These are phyloP conservation scores for Amphichorda felina DNA, from an alignment of 2,329 filamentous ascomycete species.

Conservation along the genomic window DNA sequence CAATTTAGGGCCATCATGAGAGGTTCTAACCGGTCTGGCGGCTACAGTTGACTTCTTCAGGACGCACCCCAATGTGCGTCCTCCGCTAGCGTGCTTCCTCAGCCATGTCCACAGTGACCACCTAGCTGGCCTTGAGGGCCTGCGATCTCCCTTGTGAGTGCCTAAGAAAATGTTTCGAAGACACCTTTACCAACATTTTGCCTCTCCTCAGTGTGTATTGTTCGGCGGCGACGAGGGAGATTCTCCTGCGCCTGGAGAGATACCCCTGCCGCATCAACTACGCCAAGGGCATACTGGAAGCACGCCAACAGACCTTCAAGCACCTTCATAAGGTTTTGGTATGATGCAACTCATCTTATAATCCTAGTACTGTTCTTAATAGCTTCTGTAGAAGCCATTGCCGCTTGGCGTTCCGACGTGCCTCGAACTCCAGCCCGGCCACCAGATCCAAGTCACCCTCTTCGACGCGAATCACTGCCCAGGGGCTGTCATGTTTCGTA, in stretches of 20 bases:
- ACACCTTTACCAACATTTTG: neutral
- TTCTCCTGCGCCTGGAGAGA: slow-evolving; percentile 70
- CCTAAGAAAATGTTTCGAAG: neutral
- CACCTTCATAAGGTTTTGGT: slow-evolving; percentile 61
- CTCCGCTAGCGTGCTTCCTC: slow-evolving; percentile 74
- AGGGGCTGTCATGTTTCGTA: slow-evolving; percentile 80
- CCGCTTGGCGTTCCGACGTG: slow-evolving; percentile 69
- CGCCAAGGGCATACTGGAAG: slow-evolving; percentile 64
- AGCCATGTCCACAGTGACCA: slow-evolving; percentile 93
- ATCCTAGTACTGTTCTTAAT: too few species aligned
- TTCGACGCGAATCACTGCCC: slow-evolving; percentile 89
- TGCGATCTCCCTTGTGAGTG: slow-evolving; percentile 59
- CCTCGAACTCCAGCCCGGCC: slow-evolving; percentile 61
- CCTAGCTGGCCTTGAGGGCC: slow-evolving; percentile 64
- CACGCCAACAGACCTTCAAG: slow-evolving; percentile 61
- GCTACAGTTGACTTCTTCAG: slow-evolving; percentile 70
- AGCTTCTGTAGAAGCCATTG: slow-evolving; percentile 50
- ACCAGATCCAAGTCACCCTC: slow-evolving; percentile 66
- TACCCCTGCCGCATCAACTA: slow-evolving; percentile 74
- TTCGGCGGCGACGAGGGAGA: slow-evolving; percentile 69
- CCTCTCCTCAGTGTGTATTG: slow-evolving; percentile 57
- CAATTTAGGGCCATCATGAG: too few species aligned
- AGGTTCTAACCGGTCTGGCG: slow-evolving; percentile 1
- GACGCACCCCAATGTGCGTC: slow-evolving; percentile 32
- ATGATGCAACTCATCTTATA: too few species aligned